Evolutionary conservation across 495 filamentous ascomycete genomes (phyloP).

Genomic region (Lepraria neglecta): DNA sequence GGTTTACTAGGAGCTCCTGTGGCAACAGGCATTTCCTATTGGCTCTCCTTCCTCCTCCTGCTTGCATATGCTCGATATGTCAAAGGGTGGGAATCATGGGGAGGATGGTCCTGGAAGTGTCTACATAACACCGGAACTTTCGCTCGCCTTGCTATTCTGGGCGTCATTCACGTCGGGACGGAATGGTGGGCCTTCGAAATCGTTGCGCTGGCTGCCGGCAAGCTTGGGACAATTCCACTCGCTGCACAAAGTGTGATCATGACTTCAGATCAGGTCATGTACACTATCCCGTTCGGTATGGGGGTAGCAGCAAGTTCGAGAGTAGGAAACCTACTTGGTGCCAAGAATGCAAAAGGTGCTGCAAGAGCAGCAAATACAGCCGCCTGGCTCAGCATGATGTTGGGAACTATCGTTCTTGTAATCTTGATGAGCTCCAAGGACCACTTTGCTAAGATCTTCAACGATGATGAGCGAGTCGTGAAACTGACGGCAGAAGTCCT

Average conservation of each 20-base stretch:
- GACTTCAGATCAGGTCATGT: constrained; percentile 89
- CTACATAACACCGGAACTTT: constrained; percentile 65
- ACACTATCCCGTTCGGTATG: constrained; percentile 86
- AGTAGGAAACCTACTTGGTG: constrained; percentile 78
- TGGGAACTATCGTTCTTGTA: constrained; percentile 63
- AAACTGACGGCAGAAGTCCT: constrained; percentile 72
- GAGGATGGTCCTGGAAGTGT: constrained; percentile 64
- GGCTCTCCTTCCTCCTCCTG: constrained; percentile 73
- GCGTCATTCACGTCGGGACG: constrained; percentile 82
- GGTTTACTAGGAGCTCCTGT: constrained; percentile 76
- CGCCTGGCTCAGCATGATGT: constrained; percentile 63
- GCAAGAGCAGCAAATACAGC: constrained; percentile 70
- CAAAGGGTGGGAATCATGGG: constrained; percentile 72
- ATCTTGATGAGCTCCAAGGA: constrained; percentile 68
- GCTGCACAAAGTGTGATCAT: constrained; percentile 91
- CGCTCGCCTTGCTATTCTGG: constrained; percentile 66
- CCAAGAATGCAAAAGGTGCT: constrained; percentile 60
- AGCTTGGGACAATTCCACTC: constrained; percentile 73
- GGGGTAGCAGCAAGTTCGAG: constrained; percentile 77
- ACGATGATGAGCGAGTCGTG: constrained; percentile 70
- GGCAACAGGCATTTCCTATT: constrained; percentile 81
- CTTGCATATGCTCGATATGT: constrained; percentile 70
- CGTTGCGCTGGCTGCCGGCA: constrained; percentile 81
- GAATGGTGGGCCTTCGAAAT: constrained; percentile 98
- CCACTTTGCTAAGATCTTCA: constrained; percentile 78